phyloP scores from a whole-genome alignment of 78 protist genomes.

The Andalucia godoyi region DNA sequence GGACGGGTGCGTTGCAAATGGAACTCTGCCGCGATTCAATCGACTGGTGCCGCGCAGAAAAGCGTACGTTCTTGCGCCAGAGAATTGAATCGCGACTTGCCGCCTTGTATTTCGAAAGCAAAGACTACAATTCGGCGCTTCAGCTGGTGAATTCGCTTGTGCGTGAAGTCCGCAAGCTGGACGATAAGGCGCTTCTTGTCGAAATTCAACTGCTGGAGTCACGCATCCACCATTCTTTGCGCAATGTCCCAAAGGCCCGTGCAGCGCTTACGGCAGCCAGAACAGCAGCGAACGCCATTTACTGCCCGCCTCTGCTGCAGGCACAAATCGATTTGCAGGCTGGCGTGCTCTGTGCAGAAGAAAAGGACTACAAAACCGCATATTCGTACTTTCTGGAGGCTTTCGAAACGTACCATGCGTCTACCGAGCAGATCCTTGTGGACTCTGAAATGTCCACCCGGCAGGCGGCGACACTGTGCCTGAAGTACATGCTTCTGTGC shows the following conservation, averaged over 20 bases:
- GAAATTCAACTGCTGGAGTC: conserved; percentile 85
- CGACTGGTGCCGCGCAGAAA: conserved; percentile 79
- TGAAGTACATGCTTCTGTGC: conserved; percentile 91
- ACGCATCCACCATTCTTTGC: neutral
- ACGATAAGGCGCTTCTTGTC: conserved; percentile 89
- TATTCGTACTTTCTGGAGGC: conserved; percentile 93
- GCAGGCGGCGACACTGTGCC: conserved; percentile 30
- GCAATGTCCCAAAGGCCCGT: conserved; percentile 5
- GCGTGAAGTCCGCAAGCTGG: conserved; percentile 83
- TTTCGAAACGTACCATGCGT: conserved; percentile 72
- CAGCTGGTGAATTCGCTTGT: conserved; percentile 42
- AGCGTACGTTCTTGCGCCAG: conserved; percentile 89
- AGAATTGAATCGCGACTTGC: conserved; percentile 76
- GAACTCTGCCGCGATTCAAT: conserved; percentile 66
- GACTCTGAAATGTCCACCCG: conserved; percentile 19
- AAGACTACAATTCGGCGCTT: conserved; percentile 56
- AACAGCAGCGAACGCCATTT: conserved; percentile 88
- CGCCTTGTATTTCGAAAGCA: conserved; percentile 42
- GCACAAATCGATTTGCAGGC: conserved; percentile 79
- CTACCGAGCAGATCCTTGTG: conserved; percentile 17
- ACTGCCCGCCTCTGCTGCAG: conserved; percentile 91
- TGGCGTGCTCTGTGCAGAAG: conserved; percentile 91
- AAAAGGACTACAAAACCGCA: conserved; percentile 92
- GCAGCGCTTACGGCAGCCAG: conserved; percentile 86
- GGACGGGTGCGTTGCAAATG: conserved; percentile 20